A percentile compares a stretch with the other conserved stretches of the same genome.
phyloP scores from a whole-genome alignment of 805 yeast species.

The Komagataella pastoris region DNA sequence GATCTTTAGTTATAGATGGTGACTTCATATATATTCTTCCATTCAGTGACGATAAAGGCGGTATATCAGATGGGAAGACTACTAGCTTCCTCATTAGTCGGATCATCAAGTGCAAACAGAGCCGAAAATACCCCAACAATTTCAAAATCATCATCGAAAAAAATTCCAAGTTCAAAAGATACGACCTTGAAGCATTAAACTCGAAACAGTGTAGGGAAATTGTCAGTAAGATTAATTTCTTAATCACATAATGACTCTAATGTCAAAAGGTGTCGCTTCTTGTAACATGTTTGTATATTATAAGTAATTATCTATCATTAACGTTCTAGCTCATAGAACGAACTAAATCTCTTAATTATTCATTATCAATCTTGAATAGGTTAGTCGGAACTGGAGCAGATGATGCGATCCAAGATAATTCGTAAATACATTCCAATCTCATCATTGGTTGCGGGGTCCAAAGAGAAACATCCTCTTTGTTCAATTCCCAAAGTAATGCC shows the following conservation, averaged over 20 bases:
- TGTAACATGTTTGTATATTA: neutral
- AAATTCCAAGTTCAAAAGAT: conserved; percentile 59
- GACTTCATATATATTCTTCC: conserved; percentile 85
- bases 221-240: conserved; percentile 43
- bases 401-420: neutral
- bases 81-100: conserved; percentile 79
- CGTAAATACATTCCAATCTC: neutral
- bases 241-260: neutral
- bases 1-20: conserved; percentile 85
- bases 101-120: conserved; percentile 61
- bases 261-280: neutral
- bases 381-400: neutral
- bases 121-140: conserved; percentile 59
- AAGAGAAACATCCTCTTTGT: neutral
- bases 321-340: neutral
- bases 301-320: neutral
- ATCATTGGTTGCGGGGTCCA: neutral
- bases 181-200: conserved; percentile 70
- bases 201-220: conserved; percentile 57
- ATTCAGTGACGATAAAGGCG: conserved; percentile 50
- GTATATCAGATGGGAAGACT: conserved; percentile 61
- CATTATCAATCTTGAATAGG: neutral
- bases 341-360: neutral
- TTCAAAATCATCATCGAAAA: conserved; percentile 73
- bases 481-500: neutral